A percentile compares a stretch with the other conserved stretches of the same genome.
Conservation (phyloP, 768 basidiomycete genomes). For the Agaricus sinodeliciosus region DNA sequence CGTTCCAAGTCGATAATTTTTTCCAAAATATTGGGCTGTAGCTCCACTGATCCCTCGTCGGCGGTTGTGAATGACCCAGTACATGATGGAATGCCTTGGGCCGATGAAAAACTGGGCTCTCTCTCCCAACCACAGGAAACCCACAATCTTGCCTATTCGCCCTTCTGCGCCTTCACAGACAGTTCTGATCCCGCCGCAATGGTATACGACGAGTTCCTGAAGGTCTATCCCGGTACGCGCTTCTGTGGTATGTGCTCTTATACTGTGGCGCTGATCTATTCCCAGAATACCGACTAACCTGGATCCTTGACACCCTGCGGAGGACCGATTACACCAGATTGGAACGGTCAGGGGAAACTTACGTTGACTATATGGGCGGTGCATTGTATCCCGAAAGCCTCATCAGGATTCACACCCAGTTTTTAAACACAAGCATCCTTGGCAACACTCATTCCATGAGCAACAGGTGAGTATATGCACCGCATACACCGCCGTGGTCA, state of each 20-base stretch:
- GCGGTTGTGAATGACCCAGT: conserved; percentile 6
- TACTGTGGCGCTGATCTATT: background rate
- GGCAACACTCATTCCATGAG: conserved; percentile 85
- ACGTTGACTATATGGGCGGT: conserved; percentile 86
- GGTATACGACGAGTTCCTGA: conserved; percentile 45
- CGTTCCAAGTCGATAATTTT: conserved; percentile 3
- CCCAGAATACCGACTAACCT: conserved; percentile 56
- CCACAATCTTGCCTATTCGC: conserved; percentile 12
- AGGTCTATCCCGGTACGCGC: conserved; percentile 29
- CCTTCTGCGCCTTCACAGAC: conserved; percentile 2
- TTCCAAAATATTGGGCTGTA: conserved; percentile 9
- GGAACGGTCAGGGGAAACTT: conserved; percentile 60
- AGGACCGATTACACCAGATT: conserved; percentile 56
- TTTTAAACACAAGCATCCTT: conserved; percentile 58
- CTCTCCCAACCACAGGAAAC: conserved; percentile 2
- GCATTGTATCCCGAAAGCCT: conserved; percentile 76
- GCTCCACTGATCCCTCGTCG: conserved; percentile 8
- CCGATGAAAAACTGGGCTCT: conserved; percentile 5
- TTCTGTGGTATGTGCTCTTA: background rate
- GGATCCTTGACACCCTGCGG: conserved; percentile 65
- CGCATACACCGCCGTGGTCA: background rate
- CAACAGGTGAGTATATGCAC: conserved; percentile 55
- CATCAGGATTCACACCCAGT: conserved; percentile 61
- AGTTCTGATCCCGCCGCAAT: conserved; percentile 24
- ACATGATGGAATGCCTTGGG: conserved; percentile 5